Conservation (phyloP, 495 filamentous ascomycete species). For the Acidiella bohemica region DNA sequence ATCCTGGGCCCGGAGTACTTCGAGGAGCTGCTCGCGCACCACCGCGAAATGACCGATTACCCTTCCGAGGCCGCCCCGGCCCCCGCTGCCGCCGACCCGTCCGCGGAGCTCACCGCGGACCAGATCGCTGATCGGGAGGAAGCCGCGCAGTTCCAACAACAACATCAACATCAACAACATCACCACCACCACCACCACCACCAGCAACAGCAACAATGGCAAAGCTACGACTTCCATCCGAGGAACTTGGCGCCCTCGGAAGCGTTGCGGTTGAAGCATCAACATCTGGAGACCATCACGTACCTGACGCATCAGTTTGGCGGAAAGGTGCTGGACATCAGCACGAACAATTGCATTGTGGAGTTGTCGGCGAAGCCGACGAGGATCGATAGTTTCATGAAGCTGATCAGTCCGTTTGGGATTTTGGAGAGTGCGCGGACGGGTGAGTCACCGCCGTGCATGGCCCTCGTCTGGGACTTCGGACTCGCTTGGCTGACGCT, state of each 20-base stretch:
- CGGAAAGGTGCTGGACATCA: slow-evolving; percentile 94
- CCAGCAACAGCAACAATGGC: slow-evolving; percentile 23
- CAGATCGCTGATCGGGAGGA: slow-evolving; percentile 25
- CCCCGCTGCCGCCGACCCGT: slow-evolving; percentile 22
- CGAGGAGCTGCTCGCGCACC: slow-evolving; percentile 87
- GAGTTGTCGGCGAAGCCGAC: slow-evolving; percentile 87
- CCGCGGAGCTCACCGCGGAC: slow-evolving; percentile 23
- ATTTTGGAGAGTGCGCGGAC: slow-evolving; percentile 91
- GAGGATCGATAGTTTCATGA: slow-evolving; percentile 94
- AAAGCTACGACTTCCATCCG: slow-evolving; percentile 60
- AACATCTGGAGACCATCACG: slow-evolving; percentile 88
- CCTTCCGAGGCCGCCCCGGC: slow-evolving; percentile 12
- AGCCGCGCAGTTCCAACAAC: not conserved
- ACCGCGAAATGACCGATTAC: slow-evolving; percentile 54
- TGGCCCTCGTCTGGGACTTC: no score
- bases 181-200: slow-evolving; percentile 1
- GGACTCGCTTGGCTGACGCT: no score
- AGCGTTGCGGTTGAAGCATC: slow-evolving; percentile 87
- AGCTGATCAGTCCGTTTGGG: slow-evolving; percentile 88
- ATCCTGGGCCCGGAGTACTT: slow-evolving; percentile 95
- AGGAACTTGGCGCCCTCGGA: slow-evolving; percentile 69
- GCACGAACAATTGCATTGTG: slow-evolving; percentile 94
- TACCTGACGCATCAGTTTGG: slow-evolving; percentile 95
- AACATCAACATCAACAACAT: slow-evolving; percentile 21
- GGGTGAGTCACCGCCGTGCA: slow-evolving; percentile 33